Evolutionary conservation across 2,329 filamentous ascomycete species (phyloP).

Genomic region (Periconia macrospinosa): DNA sequence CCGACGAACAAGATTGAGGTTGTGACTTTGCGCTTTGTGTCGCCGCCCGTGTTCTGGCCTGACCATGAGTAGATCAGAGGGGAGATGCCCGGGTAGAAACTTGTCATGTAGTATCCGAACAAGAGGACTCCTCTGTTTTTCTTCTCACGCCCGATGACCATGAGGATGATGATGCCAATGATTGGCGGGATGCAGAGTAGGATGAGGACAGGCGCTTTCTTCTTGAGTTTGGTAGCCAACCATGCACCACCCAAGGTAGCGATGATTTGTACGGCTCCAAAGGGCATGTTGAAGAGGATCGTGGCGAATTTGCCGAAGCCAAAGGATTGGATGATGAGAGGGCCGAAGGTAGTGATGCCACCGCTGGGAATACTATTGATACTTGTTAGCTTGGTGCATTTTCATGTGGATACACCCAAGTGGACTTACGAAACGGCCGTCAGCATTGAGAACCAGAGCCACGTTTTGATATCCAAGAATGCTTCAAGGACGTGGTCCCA

Average conservation of each 20-base stretch:
- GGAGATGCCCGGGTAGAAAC: conserved; percentile 62
- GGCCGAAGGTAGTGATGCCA: conserved; percentile 62
- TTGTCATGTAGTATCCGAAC: conserved; percentile 62
- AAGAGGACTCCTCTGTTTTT: conserved; percentile 55
- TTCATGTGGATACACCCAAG: not conserved
- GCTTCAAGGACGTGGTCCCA: conserved; percentile 59
- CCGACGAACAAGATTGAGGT: conserved; percentile 68
- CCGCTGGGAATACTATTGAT: conserved; percentile 55
- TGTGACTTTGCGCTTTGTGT: conserved; percentile 70
- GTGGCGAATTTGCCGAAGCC: conserved; percentile 60
- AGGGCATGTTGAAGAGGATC: conserved; percentile 64
- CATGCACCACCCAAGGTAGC: conserved; percentile 62
- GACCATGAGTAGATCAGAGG: conserved; percentile 65
- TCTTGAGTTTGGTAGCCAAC: conserved; percentile 57
- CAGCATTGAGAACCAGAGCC: conserved; percentile 54
- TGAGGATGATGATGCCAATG: conserved; percentile 57
- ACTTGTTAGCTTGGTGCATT: conserved; percentile 11
- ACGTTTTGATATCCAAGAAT: conserved; percentile 61
- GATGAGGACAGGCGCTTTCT: conserved; percentile 59
- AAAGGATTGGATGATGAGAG: conserved; percentile 61
- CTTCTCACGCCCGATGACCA: conserved; percentile 51
- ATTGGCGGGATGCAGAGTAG: conserved; percentile 61
- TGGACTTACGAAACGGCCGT: conserved; percentile 17
- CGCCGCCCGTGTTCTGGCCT: conserved; percentile 66
- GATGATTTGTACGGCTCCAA: conserved; percentile 62